Conservation (phyloP, 2,329 filamentous ascomycete species). For the Nothomitra cinnamomea region DNA sequence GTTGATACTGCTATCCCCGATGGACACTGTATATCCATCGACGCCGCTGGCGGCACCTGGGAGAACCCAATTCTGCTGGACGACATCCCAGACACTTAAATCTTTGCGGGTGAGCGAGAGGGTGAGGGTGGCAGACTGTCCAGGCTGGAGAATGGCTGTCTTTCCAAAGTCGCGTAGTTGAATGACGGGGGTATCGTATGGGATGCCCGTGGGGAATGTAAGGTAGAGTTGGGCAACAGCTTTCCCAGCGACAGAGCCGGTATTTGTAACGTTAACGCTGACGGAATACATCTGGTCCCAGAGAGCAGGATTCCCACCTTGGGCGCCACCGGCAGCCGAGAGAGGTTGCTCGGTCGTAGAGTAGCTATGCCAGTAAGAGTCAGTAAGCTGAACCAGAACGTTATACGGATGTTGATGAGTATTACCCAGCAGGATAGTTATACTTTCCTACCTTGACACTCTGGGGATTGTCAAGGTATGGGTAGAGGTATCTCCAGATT, state of each 20-base stretch:
- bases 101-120: constrained; percentile 42
- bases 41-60: constrained; percentile 19
- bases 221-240: constrained; percentile 1
- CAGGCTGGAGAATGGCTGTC: constrained; percentile 32
- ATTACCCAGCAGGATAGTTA: constrained; percentile 40
- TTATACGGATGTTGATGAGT: constrained; percentile 10
- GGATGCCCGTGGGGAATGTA: not conserved
- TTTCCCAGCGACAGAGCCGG: not conserved
- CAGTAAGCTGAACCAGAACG: not conserved
- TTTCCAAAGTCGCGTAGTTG: constrained; percentile 49
- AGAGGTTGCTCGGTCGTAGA: not conserved
- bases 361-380: not conserved
- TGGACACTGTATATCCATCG: constrained; percentile 10
- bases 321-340: not conserved
- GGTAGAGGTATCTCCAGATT: constrained; percentile 55
- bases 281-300: not conserved
- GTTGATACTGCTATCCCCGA: not conserved
- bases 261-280: not conserved
- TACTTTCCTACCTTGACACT: constrained; percentile 33
- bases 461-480: constrained; percentile 40
- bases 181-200: constrained; percentile 24
- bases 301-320: not conserved
- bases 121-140: constrained; percentile 29
- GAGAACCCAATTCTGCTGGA: constrained; percentile 39
- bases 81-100: constrained; percentile 46